Evolutionary conservation across 768 basidiomycete species (phyloP), one percentile per base, ranked within the genome.

Genomic region (Strobilomyces dryophilus): DNA sequence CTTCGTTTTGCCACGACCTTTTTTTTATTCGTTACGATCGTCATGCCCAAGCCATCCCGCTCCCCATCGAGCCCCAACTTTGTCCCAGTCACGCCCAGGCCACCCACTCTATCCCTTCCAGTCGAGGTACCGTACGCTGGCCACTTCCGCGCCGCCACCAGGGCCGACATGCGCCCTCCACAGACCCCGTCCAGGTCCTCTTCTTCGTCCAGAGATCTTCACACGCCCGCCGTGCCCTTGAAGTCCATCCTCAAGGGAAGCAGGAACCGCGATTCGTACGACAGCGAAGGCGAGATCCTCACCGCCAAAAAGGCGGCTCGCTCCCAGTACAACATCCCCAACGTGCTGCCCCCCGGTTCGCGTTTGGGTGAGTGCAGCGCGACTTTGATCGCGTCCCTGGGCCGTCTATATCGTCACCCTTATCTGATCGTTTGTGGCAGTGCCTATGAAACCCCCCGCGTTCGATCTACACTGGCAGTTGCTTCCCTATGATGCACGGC

Each of bases 391-490:
- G 14, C 1, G 1, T 8, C 15, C 43, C 20, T n/a, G 5, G 24
- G 27, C 26, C 7, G n/a, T 15, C 35, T 34, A 52, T 44, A 43
- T 50, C 34, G 17, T 27, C 57, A 59, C 49, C 58, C 29, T 71
- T 66, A 57, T 64, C 71, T 63, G 68, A 73, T 64, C 61, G 8
- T 21, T 27, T 26, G 48, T 53, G 57, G 45, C 44, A 73, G 72
- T 61, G 52, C 70, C 67, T 3, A 74, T 69, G 66, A 76, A 76
- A 56, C 67, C 59, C 11, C 74, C 75, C 27, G 63, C 73, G 1
- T 68, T 76, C 45, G 61, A 75, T 52, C 56, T 79, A 50, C 74
- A 73, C 55, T 83, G 80, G 81, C 76, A 75, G 47, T 60, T 81
- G 17, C 70, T 78, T 40, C 76, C 78, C 17, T 78, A 66, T 51